A percentile compares a stretch with the other conserved stretches of the same genome.
These are phyloP conservation scores for Komagataella kurtzmanii DNA, from an alignment of 805 yeast genomes.

Conservation along the genomic window DNA sequence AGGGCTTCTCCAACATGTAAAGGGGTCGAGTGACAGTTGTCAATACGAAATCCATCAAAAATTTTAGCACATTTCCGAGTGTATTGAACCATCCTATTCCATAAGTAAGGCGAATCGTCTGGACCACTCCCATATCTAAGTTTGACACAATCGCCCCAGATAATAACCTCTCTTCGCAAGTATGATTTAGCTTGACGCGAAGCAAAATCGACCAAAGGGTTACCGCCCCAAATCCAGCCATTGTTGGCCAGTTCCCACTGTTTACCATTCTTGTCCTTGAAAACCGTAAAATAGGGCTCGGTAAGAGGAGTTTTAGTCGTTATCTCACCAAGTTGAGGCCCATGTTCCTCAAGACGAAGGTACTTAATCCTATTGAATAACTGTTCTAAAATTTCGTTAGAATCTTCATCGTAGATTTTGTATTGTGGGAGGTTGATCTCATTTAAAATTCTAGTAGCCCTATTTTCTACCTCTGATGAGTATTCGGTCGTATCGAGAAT, in stretches of 20 bases:
- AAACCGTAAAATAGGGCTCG: slow-evolving; percentile 81
- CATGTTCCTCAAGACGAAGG: slow-evolving; percentile 64
- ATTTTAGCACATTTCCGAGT: slow-evolving; percentile 55
- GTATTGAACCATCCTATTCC: slow-evolving; percentile 81
- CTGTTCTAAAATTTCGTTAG: slow-evolving; percentile 50
- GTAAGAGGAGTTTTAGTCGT: slow-evolving; percentile 46
- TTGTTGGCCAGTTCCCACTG: slow-evolving; percentile 77
- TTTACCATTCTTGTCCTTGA: slow-evolving; percentile 37
- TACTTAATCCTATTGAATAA: slow-evolving; percentile 66
- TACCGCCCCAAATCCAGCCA: slow-evolving; percentile 98
- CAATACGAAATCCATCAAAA: slow-evolving; percentile 85
- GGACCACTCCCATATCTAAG: slow-evolving; percentile 70
- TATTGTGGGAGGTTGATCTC: slow-evolving; percentile 69
- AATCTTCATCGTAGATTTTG: slow-evolving; percentile 62
- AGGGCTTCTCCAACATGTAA: slow-evolving; percentile 85
- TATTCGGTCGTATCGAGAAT: slow-evolving; percentile 17
- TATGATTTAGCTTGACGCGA: slow-evolving; percentile 68
- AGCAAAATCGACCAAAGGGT: slow-evolving; percentile 90
- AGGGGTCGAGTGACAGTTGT: slow-evolving; percentile 95
- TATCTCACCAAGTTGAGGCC: slow-evolving; percentile 68
- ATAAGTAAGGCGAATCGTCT: slow-evolving; percentile 76
- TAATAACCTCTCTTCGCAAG: slow-evolving; percentile 81
- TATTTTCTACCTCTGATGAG: slow-evolving; percentile 18
- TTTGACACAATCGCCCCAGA: slow-evolving; percentile 97
- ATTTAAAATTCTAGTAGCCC: slow-evolving; percentile 47